Base-by-base conservation (phyloP, 768 basidiomycete species). In the Pluteus cervinus region DNA sequence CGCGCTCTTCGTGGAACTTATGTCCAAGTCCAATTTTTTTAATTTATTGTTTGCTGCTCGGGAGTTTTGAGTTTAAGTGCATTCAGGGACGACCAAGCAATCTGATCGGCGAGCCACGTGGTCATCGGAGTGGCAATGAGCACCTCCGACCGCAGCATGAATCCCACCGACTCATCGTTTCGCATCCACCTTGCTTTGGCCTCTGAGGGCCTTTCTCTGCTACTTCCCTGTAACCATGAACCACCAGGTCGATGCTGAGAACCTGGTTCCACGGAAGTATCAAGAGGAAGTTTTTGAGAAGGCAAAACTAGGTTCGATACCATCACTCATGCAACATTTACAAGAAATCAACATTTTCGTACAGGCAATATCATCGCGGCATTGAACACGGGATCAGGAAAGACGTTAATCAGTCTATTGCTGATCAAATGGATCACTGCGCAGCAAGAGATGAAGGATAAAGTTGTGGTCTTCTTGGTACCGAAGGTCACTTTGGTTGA, bases 401-500 rank as follows among this genome's bases (percentile, higher is more conserved):
- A 88, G 61, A 87, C 86, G 1, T 75, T 81, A 40, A 82, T 88
- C 30, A 75, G 80, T 7, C 63, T 85, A 3, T 61, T 88, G 14
- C 66, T 92, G 41, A 81, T 91, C 50, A 81, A 81, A 61, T 88
- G 81, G 81, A 69, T 84, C 39, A 66, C 76, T 14, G 51, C 73
- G 0, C 73, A 73, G 42, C 65, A 74, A 14, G 48, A 54, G 11
- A 66, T 71, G 2, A 47, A 59, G 28, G 70, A 68, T 37, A 86
- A 85, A 56, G 70, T 75, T 32, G 69, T 81, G 45, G 70, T 90
- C 7, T 92, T 92, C 51, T 69, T 93, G 23, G 88, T 88, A 2
- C 91, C 91, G 0, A 83, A 83, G 47, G 87, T 90, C 3, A 71
- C 86, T 2, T 72, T 94, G 11, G 91, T 92, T 15, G 76, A 84